Evolutionary conservation across 345 rosid genomes (phyloP).

Genomic region (Murraya paniculata): DNA sequence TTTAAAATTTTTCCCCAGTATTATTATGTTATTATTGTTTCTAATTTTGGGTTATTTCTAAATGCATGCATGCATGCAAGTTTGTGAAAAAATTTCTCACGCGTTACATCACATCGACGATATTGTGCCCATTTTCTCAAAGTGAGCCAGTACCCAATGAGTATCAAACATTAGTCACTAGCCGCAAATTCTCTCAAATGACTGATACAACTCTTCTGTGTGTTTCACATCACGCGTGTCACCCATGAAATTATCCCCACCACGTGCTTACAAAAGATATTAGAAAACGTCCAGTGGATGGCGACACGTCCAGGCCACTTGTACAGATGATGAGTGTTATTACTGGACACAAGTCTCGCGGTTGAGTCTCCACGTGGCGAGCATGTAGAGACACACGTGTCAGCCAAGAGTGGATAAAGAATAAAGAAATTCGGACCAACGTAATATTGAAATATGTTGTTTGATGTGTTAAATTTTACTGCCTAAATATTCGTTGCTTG

Average conservation of each 20-base stretch:
- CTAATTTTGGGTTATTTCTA: not conserved
- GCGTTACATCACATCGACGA: not conserved
- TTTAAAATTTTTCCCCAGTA: not conserved
- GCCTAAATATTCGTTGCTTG: not conserved
- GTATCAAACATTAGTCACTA: not conserved
- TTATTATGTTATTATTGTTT: not conserved
- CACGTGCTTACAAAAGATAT: not conserved
- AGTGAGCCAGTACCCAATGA: not conserved
- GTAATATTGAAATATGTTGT: too few relatives aligned
- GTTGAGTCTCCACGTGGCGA: not conserved
- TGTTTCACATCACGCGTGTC: not conserved
- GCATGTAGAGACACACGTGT: not conserved
- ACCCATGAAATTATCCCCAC: not conserved
- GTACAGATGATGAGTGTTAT: not conserved
- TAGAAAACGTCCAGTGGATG: not conserved
- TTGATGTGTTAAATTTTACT: too few relatives aligned
- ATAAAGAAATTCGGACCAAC: too few relatives aligned
- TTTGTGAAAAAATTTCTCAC: not conserved
- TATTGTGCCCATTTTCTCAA: not conserved
- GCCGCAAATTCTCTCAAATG: constrained; percentile 4
- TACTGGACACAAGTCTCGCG: not conserved
- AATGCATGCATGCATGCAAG: not conserved
- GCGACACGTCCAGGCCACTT: not conserved
- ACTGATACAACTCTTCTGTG: not conserved
- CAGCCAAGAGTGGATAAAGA: not conserved